Conservation (phyloP, 2,329 filamentous ascomycete species). For the Cytospora leucostoma region DNA sequence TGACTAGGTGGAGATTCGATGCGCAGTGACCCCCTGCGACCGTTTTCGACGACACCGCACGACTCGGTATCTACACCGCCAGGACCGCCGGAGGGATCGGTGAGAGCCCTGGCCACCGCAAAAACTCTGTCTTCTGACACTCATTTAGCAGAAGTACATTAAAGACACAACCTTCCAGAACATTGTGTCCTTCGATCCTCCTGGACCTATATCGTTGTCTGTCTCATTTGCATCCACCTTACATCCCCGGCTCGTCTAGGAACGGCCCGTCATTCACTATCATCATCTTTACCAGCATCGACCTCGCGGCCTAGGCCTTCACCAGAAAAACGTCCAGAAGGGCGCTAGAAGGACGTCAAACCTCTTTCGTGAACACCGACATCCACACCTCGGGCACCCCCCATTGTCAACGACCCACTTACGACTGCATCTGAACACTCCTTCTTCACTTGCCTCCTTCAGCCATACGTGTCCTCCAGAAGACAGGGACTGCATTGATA, state of each 20-base stretch:
- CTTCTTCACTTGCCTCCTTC: not conserved
- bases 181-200: constrained; percentile 1
- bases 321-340: constrained; percentile 21
- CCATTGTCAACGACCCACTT: constrained; percentile 17
- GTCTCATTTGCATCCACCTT: constrained; percentile 4
- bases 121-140: constrained; percentile 12
- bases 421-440: constrained; percentile 2
- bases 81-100: constrained; percentile 17
- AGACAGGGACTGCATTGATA: not conserved
- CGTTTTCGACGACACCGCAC: constrained; percentile 13
- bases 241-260: not conserved
- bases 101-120: constrained; percentile 20
- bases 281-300: constrained; percentile 3
- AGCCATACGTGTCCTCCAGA: constrained; percentile 9
- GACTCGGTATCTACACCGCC: constrained; percentile 21
- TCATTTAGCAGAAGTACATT: constrained; percentile 17
- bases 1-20: constrained; percentile 15
- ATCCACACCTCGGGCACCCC: constrained; percentile 12
- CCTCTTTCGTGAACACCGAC: constrained; percentile 7
- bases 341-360: constrained; percentile 25
- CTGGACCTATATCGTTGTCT: constrained; percentile 10
- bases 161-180: constrained; percentile 17
- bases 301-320: constrained; percentile 8
- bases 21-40: constrained; percentile 17
- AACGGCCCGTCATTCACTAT: not conserved